Evolutionary conservation across 2,329 filamentous ascomycete species (phyloP), one percentile per base, ranked within the genome.

Genomic region (Ophiostoma australiae): DNA sequence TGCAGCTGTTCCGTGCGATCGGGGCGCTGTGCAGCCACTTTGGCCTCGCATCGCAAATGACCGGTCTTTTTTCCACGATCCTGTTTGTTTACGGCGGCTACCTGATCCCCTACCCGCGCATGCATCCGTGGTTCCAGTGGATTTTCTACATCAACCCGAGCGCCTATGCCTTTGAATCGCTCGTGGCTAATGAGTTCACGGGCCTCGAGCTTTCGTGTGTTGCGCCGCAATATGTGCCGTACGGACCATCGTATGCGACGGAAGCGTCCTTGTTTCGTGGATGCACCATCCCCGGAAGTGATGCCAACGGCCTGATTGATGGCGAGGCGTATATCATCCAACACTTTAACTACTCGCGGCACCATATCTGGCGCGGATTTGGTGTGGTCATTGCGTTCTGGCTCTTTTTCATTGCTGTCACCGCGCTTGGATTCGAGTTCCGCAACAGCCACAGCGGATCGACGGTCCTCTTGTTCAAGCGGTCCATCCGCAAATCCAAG

Each of bases 1-100:
- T 90, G 67, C 93, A 93, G 89, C 85, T 94, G 73, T 96, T 96
- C 86, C 87, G 92, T 69, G 90, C 88, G 6, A 91, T 96, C 89
- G 80, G 86, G 87, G 1, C 86, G 86, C 1, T 84, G 86, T 55
- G 85, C 86, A 6, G 74, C 89, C 20, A 79, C 89, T 80, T 91
- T 1, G 86, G 90, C 31, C 85, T 44, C 80, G 85, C 1, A 84
- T 86, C 71, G 35, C 73, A 73, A 44, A 41, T 74, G 69, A 83
- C 84, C 0, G 84, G 84, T 1, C 79, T 87, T 20, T 79, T 86
- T 0, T 84, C 90, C 48, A 83, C 90, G 73, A 90, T 91, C 74
- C 80, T 91, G 68, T 84, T 92, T 78, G 89, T 88, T 75, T 88
- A 88, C 78, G 92, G 90, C 23, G 91, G 89, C 73, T 91, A 93